phyloP scores from a whole-genome alignment of 805 yeast species.

The Starmerella potacharoeniae region DNA sequence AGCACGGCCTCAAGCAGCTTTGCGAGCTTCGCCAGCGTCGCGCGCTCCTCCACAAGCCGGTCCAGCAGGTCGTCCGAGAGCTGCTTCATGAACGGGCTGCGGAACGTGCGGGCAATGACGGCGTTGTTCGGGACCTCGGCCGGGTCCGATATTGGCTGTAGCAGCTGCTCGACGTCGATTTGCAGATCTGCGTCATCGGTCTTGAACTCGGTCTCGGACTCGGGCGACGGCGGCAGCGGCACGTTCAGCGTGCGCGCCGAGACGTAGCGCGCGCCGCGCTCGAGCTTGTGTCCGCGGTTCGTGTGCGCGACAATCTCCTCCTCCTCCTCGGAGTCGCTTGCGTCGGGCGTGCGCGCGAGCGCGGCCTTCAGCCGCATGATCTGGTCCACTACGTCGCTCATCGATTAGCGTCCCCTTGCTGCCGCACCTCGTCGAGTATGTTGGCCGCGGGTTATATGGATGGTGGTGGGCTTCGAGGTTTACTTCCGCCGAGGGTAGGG shows the following conservation, averaged over 20 bases:
- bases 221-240: constrained; percentile 20
- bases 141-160: constrained; percentile 73
- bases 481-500: background rate
- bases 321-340: constrained; percentile 24
- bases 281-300: constrained; percentile 49
- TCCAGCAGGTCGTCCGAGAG: constrained; percentile 66
- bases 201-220: constrained; percentile 25
- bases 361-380: constrained; percentile 27
- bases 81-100: constrained; percentile 41
- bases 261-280: constrained; percentile 38
- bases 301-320: constrained; percentile 21
- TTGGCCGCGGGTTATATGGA: background rate
- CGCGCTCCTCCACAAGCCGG: constrained; percentile 70
- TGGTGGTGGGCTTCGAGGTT: background rate
- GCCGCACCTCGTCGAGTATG: too few relatives aligned
- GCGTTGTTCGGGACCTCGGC: constrained; percentile 65
- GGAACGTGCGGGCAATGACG: constrained; percentile 56
- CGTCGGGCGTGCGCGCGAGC: constrained; percentile 26
- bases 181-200: constrained; percentile 40
- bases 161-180: constrained; percentile 17
- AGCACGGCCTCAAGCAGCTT: constrained; percentile 65
- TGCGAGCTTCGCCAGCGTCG: constrained; percentile 57
- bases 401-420: background rate
- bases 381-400: constrained; percentile 7
- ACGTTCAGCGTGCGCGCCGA: constrained; percentile 35